phyloP scores from a whole-genome alignment of 2,329 filamentous ascomycete genomes.

The Aspergillus transmontanensis region DNA sequence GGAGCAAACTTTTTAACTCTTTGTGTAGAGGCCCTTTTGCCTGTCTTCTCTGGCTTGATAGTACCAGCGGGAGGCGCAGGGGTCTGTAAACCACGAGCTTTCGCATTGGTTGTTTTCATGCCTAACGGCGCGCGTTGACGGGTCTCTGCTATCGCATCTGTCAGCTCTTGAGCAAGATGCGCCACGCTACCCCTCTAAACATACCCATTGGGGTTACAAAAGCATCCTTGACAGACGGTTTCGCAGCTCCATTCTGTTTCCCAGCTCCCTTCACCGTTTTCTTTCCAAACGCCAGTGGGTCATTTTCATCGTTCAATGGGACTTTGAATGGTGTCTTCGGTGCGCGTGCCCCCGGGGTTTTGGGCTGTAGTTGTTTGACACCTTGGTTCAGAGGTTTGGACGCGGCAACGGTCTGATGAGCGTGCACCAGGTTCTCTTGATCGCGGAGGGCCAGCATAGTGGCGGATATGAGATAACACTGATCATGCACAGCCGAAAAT shows the following conservation, averaged over 20 bases:
- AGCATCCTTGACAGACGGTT: constrained; percentile 60
- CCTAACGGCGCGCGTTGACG: constrained; percentile 79
- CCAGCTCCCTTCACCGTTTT: constrained; percentile 57
- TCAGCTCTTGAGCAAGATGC: not conserved
- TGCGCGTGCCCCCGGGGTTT: constrained; percentile 75
- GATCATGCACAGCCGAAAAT: constrained; percentile 22
- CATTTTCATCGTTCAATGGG: constrained; percentile 83
- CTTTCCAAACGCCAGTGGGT: constrained; percentile 62
- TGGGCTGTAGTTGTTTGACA: constrained; percentile 64
- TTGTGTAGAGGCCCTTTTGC: constrained; percentile 62
- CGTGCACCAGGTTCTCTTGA: constrained; percentile 84
- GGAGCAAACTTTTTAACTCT: constrained; percentile 61
- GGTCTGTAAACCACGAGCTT: constrained; percentile 69
- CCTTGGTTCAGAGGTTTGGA: constrained; percentile 73
- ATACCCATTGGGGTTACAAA: constrained; percentile 82
- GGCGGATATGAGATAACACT: constrained; percentile 21
- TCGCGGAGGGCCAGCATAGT: constrained; percentile 77
- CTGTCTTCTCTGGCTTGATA: constrained; percentile 65
- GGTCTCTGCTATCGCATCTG: constrained; percentile 50
- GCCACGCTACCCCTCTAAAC: constrained; percentile 23
- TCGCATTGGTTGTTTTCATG: constrained; percentile 95
- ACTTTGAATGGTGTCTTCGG: constrained; percentile 83
- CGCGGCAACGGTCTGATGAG: constrained; percentile 69
- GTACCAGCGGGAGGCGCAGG: constrained; percentile 63
- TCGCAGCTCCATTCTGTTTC: constrained; percentile 60